Conservation (phyloP, 192 early-diverging fungal genomes). For the Haplosporangium gracile region DNA sequence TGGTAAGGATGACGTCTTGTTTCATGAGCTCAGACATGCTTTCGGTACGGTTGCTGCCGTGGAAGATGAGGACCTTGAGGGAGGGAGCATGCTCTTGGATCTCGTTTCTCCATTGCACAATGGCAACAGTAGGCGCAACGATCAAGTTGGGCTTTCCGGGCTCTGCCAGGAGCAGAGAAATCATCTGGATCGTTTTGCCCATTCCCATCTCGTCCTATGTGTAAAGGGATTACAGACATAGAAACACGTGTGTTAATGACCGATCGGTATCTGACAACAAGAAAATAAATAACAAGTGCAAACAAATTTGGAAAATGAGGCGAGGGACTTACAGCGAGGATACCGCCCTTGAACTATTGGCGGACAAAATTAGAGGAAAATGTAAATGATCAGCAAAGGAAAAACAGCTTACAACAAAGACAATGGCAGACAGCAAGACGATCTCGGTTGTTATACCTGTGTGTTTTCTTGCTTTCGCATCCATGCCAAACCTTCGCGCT, state of each 20-base stretch:
- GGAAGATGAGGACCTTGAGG: slow-evolving; percentile 77
- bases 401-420: slow-evolving; percentile 16
- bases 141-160: slow-evolving; percentile 83
- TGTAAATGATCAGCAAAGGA: background rate
- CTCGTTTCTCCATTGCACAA: slow-evolving; percentile 91
- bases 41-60: slow-evolving; percentile 78
- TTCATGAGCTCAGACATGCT: slow-evolving; percentile 64
- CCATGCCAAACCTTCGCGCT: slow-evolving; percentile 89
- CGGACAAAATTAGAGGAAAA: slow-evolving; percentile 17
- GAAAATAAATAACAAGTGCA: background rate
- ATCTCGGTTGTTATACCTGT: background rate
- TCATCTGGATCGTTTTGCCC: slow-evolving; percentile 96
- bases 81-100: slow-evolving; percentile 73
- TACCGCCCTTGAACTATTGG: slow-evolving; percentile 76
- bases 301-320: background rate
- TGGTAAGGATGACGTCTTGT: slow-evolving; percentile 86
- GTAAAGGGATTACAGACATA: background rate
- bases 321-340: slow-evolving; percentile 68
- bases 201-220: slow-evolving; percentile 90
- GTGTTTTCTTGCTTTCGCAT: slow-evolving; percentile 81
- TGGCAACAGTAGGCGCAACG: slow-evolving; percentile 88
- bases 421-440: background rate
- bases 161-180: slow-evolving; percentile 80
- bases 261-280: background rate
- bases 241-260: background rate